Base-by-base conservation (phyloP, 129 eudicot genomes). In the Helichrysum umbraculigerum region DNA sequence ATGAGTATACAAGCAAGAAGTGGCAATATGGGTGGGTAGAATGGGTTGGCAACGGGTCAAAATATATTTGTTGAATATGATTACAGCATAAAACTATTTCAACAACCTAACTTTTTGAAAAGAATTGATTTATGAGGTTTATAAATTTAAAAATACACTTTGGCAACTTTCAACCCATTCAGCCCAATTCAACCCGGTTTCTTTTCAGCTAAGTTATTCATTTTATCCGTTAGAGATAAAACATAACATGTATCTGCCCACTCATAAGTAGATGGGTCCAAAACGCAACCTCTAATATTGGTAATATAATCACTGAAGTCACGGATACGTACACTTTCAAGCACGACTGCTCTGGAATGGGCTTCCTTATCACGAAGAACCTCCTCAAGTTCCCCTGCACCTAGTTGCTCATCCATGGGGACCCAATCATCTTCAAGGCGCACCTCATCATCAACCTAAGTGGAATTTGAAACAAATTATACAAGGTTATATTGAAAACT, bases 351-450 rank as follows among this genome's bases (percentile, higher is more conserved):
- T 78, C 99, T 85, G 32, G 99, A 91, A 85, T 87, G 96, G 63
- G 99, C 99, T 79, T 85, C 96, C 83, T 95, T 91, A 44, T 79
- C 84, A 32, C 99, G 96, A 79, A 95, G 58, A 41, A 86, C 91
- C 78, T 91, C 96, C 83, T 89, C 95, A 52, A 91, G 89, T 81
- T 95, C 92, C 73, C 76, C 79, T 29, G 87, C 80, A 68, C 76
- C 88, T 67, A 95, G 77, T 71, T 87, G 85, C 68, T 91, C 97
- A 75, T 91, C 97, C 96, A 95, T 81, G 47, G 99, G 99, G 44
- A 91, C 91, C 99, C 99, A 95, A 75, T 95, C 99, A 71, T 95
- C 99, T 82, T 95, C 99, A 67, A 95, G 94, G 29, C 97, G 86
- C 84, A 95, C 99, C 52, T 91, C 97, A 80, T 91, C 95, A 70